These are phyloP conservation scores for Petasospora fabianii DNA, from an alignment of 1,139 yeast species.

Conservation along the genomic window DNA sequence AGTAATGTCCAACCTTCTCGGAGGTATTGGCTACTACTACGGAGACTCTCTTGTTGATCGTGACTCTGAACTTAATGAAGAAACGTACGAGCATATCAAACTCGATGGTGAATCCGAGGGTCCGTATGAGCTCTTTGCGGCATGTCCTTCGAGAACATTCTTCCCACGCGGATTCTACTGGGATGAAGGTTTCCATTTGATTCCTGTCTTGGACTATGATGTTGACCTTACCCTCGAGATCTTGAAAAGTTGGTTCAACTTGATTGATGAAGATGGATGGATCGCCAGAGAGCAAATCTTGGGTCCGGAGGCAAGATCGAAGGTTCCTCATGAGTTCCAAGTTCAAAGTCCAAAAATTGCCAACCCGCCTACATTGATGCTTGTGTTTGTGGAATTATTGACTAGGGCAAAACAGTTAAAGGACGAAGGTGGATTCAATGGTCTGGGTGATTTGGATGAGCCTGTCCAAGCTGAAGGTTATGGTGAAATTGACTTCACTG, in stretches of 20 bases:
- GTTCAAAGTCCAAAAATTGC: constrained; percentile 90
- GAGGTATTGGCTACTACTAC: constrained; percentile 85
- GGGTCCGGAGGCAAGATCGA: constrained; percentile 85
- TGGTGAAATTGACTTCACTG: constrained; percentile 25
- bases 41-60: constrained; percentile 89
- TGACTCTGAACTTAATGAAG: constrained; percentile 62
- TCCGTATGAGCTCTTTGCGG: constrained; percentile 68
- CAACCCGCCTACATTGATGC: constrained; percentile 91
- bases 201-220: constrained; percentile 81
- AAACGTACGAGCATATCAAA: constrained; percentile 52
- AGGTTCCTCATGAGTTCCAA: constrained; percentile 83
- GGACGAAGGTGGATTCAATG: constrained; percentile 11
- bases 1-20: constrained; percentile 75
- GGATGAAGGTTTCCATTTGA: constrained; percentile 97
- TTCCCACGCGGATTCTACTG: constrained; percentile 97
- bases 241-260: constrained; percentile 78
- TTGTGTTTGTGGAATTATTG: constrained; percentile 68
- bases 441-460: constrained; percentile 25
- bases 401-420: constrained; percentile 38
- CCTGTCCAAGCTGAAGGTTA: constrained; percentile 20
- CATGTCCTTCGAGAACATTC: constrained; percentile 90
- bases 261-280: constrained; percentile 96
- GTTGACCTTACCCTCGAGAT: constrained; percentile 80
- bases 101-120: constrained; percentile 55
- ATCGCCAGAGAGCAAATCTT: constrained; percentile 92